Evolutionary conservation across 768 basidiomycete genomes (phyloP).

Genomic region (Rhizopogon roseolus): DNA sequence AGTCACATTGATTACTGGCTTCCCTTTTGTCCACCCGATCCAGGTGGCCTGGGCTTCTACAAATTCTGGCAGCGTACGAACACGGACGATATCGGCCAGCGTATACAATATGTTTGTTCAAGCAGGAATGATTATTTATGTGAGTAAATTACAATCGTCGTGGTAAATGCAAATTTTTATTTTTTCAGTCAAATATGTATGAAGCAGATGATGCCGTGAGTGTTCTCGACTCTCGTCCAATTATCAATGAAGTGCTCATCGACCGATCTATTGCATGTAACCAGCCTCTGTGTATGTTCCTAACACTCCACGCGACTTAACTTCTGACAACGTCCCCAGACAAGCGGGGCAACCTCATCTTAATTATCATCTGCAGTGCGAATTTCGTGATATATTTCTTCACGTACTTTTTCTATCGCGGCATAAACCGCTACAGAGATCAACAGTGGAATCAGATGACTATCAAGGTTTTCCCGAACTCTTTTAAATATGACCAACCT

Average conservation of each 20-base stretch:
- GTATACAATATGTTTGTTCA: conserved; percentile 69
- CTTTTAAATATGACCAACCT: conserved; percentile 22
- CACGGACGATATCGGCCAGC: conserved; percentile 38
- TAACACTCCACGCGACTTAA: too few relatives aligned
- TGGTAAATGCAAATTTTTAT: conserved; percentile 2
- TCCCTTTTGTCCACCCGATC: conserved; percentile 35
- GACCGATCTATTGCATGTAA: background rate
- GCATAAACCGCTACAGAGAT: conserved; percentile 43
- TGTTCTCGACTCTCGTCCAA: background rate
- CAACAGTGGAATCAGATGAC: conserved; percentile 49
- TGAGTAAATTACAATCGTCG: conserved; percentile 18
- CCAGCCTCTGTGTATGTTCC: conserved; percentile 18
- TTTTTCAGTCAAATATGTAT: conserved; percentile 50
- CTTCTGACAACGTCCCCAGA: conserved; percentile 28
- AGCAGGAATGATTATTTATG: conserved; percentile 45
- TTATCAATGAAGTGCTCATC: background rate
- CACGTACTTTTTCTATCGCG: conserved; percentile 52
- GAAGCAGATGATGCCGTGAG: conserved; percentile 42
- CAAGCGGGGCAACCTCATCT: conserved; percentile 51
- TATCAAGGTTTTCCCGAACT: conserved; percentile 31
- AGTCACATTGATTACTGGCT: conserved; percentile 50
- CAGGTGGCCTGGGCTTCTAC: conserved; percentile 56
- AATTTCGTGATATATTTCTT: conserved; percentile 49
- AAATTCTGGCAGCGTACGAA: conserved; percentile 57
- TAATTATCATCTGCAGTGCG: conserved; percentile 50